Base-by-base conservation (phyloP, 768 basidiomycete species). In the Leccinum variicolor region DNA sequence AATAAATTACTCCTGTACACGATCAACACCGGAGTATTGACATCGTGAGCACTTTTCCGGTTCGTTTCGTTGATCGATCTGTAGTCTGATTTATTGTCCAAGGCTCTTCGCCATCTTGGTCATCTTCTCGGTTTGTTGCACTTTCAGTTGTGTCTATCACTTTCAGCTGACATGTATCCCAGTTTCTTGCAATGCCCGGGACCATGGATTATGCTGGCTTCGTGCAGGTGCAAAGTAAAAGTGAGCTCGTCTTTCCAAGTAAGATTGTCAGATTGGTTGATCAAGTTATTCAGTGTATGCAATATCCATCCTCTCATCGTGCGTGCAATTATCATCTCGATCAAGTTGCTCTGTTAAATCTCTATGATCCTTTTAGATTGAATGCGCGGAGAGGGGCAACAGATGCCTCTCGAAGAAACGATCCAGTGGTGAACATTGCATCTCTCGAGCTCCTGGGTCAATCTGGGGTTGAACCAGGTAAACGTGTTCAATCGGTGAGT, bases 271-370 rank as follows among this genome's bases (percentile, higher is more conserved):
- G 29, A n/a, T 50, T 21, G 28, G 19, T 2, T 31, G 7, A 17
- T 31, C 15, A 9, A 29, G 15, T 8, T 31, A 19, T 36, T 10
- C 7, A 63, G 64, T 63, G 15, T 62, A 66, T 23, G 64, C 61
- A 1, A 46, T 66, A 46, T 66, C 64, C n/a, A 51, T 59, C 13
- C 46, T 59, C 14, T 57, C 64, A 45, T 65, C 55, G 64, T 65
- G 19, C 29, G 64, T 56, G 21, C 46, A 2, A 6, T 36, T 29
- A 4, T 34, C 53, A 9, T 3, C 17, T 4, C n/a, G 19, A n/a
- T 3, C 41, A 13, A 43, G 41, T 36, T 48, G 3, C 6, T n/a
- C 17, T 11, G 15, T 17, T 21, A 8, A 48, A 48, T 11, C 9
- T 28, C 10, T 10, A 48, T 17, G 47, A 10, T 48, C 17, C 25